Base-by-base conservation (phyloP, 1,139 yeast species). In the Williopsis jadinii region DNA sequence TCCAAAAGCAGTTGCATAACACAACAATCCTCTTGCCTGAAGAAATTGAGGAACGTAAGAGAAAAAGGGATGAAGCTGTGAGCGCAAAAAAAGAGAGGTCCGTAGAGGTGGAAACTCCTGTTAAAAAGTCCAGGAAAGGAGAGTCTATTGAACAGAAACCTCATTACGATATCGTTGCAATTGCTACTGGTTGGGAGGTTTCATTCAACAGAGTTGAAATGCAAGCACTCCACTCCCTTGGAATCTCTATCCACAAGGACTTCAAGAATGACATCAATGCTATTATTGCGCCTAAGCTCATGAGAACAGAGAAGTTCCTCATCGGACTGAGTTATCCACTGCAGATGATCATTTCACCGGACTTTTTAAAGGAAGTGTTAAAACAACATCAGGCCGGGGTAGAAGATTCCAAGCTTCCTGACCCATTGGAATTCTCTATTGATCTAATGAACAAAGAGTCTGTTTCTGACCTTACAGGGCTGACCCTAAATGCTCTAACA, bases 231-330 rank as follows among this genome's bases (percentile, higher is more conserved):
- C 52, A 51, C 12, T 54, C 55, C 28, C 45, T 68, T 10, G 78
- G 78, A 0, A 62, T 74, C 26, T 54, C 52, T 13, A 58, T 73
- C 11, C 71, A 73, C 11, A 69, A 67, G 33, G 71, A 76, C 10
- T 56, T 71, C 12, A 59, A 64, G 24, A 67, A 64, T 32, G 61
- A 62, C 29, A 55, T 65, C 24, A 73, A 77, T 51, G 64, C 81
- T 33, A 66, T 84, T 9, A 68, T 90, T 13, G 92, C 97, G 0
- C 95, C 97, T 2, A 77, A 79, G 47, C 71, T 83, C 11, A 61
- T 84, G 52, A 72, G 97, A 49, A 92, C 97, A 0, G 95, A 84
- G 45, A 92, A 92, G 61, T 90, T 90, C 55, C 68, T 92, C 30
- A 55, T 52, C 13, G 60, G 63, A 6, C 49, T 66, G 9, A 56